Percentiles rank a stretch among this genome's conserved stretches.
These are phyloP conservation scores for Paracamarosporium sp. DNA, from an alignment of 2,329 filamentous ascomycete genomes.

Conservation along the genomic window DNA sequence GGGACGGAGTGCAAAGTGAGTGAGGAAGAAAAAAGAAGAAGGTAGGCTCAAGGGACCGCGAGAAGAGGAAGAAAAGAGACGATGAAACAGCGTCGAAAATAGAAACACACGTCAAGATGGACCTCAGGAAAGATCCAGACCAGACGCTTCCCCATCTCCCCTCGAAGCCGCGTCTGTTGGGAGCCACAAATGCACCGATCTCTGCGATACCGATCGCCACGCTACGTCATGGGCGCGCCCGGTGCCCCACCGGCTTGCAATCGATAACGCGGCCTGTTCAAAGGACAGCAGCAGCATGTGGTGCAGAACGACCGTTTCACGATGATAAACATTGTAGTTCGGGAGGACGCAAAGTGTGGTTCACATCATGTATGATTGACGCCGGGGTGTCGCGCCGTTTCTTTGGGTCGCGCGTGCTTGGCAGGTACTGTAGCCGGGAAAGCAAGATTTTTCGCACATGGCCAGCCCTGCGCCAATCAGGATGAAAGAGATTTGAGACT, in stretches of 20 bases:
- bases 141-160: background rate
- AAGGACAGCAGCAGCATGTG: background rate
- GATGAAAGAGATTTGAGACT: background rate
- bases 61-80: background rate
- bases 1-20: background rate
- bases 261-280: background rate
- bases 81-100: background rate
- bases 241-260: background rate
- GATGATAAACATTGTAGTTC: background rate
- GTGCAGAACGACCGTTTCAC: background rate
- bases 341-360: background rate
- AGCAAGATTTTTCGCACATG: background rate
- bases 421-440: background rate
- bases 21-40: background rate
- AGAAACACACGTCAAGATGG: background rate
- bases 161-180: background rate
- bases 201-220: background rate
- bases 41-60: background rate
- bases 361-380: background rate
- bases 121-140: background rate
- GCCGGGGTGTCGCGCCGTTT: background rate
- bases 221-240: background rate
- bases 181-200: background rate
- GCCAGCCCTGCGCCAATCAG: background rate
- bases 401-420: background rate